Percentiles rank a stretch among this genome's conserved stretches.
phyloP scores from a whole-genome alignment of 352 stramenopile species.

The Pilasporangium apinafurcum region DNA sequence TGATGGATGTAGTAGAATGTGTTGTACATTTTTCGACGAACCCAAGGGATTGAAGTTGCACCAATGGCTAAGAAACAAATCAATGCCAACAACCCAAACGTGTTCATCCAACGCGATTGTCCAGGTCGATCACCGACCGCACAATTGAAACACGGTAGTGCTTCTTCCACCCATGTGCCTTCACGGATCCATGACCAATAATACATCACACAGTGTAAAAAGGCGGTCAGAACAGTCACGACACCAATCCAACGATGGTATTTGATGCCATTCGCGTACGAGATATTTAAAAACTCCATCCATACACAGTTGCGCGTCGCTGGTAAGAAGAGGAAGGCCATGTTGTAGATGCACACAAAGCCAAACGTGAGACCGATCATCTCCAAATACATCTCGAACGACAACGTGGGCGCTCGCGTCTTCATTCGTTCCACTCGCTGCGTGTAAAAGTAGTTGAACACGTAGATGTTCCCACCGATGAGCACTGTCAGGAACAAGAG shows the following conservation, averaged over 20 bases:
- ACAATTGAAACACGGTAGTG: slow-evolving; percentile 35
- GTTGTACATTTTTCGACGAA: slow-evolving; percentile 35
- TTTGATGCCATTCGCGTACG: slow-evolving; percentile 27
- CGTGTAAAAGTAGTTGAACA: slow-evolving; percentile 10
- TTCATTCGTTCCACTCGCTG: slow-evolving; percentile 3
- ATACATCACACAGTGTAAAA: slow-evolving; percentile 16
- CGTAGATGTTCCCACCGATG: slow-evolving; percentile 11
- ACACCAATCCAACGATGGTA: slow-evolving; percentile 32
- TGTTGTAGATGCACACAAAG: slow-evolving; percentile 26
- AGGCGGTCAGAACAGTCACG: slow-evolving; percentile 8
- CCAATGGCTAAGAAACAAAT: slow-evolving; percentile 26
- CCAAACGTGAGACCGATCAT: slow-evolving; percentile 10
- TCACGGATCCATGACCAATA: slow-evolving; percentile 21
- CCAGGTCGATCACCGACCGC: slow-evolving; percentile 7
- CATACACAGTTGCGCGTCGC: slow-evolving; percentile 25
- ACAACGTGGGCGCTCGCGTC: not conserved
- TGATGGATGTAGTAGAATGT: slow-evolving; percentile 41
- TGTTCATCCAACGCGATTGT: slow-evolving; percentile 25
- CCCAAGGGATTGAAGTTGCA: slow-evolving; percentile 20
- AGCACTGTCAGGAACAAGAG: slow-evolving; percentile 11
- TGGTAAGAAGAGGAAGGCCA: slow-evolving; percentile 27
- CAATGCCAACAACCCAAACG: slow-evolving; percentile 31
- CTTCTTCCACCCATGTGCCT: slow-evolving; percentile 9
- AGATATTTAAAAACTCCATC: slow-evolving; percentile 30
- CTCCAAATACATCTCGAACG: slow-evolving; percentile 2